Evolutionary conservation across 2,329 filamentous ascomycete species (phyloP), one percentile per base, ranked within the genome.

Genomic region (Fusarium sp.): DNA sequence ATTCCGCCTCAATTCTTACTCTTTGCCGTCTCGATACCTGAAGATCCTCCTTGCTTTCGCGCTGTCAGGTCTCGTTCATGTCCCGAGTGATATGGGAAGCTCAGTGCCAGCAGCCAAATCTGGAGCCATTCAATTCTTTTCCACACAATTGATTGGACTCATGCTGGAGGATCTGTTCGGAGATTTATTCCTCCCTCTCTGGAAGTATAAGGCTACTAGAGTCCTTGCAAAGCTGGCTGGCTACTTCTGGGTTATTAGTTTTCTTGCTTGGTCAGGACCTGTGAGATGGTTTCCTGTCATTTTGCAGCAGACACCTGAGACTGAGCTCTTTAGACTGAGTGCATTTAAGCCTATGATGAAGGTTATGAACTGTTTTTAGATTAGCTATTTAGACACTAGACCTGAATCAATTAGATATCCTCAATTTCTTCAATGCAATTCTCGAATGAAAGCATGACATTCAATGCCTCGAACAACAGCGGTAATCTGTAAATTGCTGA

Each of bases 201-300:
- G 69, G 69, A 66, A 55, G 6, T 57, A 59, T 8, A 71, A 32
- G 20, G 2, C 10, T 5, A 60, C 68, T 0, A 51, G 56, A 4
- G 0, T 59, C 0, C 4, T 72, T 9, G 59, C 58, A 9, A 66
- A 21, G 9, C 23, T 69, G 12, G 50, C 57, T 21, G 69, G 69
- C 0, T 72, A 72, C 23, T 67, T 69, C 12, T 72, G 69, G 69
- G 68, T 72, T 16, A 57, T 72, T 25, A 28, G 40, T n/a, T 72
- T 67, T 59, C 69, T 72, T 34, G 69, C 58, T 18, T 72, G 69
- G 69, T 67, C 68, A 7, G 69, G 69, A 2, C 69, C 69, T 4
- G 68, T 68, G 2, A 46, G 69, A 13, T 72, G 69, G 69, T 72
- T 72, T 40, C 68, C 69, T 7, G 68, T 72, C 3, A 72, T 72